phyloP scores from a whole-genome alignment of 768 basidiomycete genomes.

The Leccinellum rugosiceps region DNA sequence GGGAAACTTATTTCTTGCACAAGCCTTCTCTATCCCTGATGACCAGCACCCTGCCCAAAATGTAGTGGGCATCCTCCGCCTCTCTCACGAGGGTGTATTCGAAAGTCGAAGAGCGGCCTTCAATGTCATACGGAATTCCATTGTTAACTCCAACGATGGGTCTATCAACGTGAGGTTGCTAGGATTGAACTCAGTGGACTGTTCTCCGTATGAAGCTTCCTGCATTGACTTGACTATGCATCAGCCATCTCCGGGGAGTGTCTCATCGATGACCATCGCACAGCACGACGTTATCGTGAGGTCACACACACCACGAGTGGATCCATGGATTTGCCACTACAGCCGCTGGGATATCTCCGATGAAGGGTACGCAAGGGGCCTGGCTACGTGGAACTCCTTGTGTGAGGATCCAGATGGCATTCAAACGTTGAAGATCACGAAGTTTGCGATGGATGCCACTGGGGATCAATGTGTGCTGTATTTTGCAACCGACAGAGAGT shows the following conservation, averaged over 20 bases:
- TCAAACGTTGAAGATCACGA: neutral
- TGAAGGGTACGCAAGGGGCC: neutral
- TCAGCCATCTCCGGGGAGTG: neutral
- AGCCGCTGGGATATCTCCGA: neutral
- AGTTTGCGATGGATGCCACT: neutral
- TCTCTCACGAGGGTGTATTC: neutral
- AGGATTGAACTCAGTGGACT: no score
- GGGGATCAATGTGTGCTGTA: neutral
- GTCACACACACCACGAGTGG: neutral
- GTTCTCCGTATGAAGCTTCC: neutral
- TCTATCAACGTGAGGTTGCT: neutral
- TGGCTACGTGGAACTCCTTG: neutral
- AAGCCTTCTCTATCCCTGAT: neutral
- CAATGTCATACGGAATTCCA: neutral
- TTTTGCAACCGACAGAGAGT: neutral
- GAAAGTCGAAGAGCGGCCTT: neutral
- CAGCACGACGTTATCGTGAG: neutral
- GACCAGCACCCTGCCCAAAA: neutral
- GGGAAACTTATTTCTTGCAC: neutral
- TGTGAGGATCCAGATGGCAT: neutral
- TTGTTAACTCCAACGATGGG: neutral
- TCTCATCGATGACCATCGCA: neutral
- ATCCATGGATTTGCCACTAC: neutral
- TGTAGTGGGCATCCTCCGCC: neutral
- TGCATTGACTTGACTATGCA: neutral